A percentile compares a stretch with the other conserved stretches of the same genome.
Evolutionary conservation across 2,329 filamentous ascomycete species (phyloP).

Genomic region (Pyrenophora tritici-repentis): DNA sequence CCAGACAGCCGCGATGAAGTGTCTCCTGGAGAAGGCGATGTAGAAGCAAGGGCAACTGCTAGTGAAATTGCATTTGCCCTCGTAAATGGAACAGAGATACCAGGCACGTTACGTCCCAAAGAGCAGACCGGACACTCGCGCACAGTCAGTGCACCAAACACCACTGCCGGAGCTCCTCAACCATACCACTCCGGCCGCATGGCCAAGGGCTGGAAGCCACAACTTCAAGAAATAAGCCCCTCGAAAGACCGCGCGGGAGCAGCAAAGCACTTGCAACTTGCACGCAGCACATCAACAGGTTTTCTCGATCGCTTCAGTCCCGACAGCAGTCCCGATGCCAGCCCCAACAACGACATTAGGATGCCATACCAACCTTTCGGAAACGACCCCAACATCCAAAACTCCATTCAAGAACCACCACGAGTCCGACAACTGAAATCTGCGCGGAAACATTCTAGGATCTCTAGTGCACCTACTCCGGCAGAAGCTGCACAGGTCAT

Average conservation of each 20-base stretch:
- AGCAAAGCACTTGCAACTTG: neutral
- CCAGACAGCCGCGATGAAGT: constrained; percentile 17
- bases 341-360: constrained; percentile 17
- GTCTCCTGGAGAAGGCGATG: constrained; percentile 6
- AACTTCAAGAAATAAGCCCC: constrained; percentile 6
- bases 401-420: constrained; percentile 6
- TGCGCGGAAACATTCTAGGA: constrained; percentile 16
- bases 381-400: constrained; percentile 14
- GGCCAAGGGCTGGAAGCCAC: constrained; percentile 27
- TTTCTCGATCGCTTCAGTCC: constrained; percentile 25
- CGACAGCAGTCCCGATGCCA: constrained; percentile 15
- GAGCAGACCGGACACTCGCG: constrained; percentile 12
- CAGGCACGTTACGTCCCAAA: constrained; percentile 12
- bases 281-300: constrained; percentile 21
- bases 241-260: neutral
- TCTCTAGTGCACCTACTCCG: constrained; percentile 5
- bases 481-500: constrained; percentile 11
- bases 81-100: constrained; percentile 26
- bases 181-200: constrained; percentile 2
- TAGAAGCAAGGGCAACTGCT: constrained; percentile 12
- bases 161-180: constrained; percentile 9
- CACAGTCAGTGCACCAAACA: constrained; percentile 25
- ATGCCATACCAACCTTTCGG: constrained; percentile 9
- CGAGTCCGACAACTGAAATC: constrained; percentile 20
- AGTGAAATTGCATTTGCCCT: constrained; percentile 33